Base-by-base conservation (phyloP, 768 basidiomycete species). In the Hortiboletus flavorubellus region DNA sequence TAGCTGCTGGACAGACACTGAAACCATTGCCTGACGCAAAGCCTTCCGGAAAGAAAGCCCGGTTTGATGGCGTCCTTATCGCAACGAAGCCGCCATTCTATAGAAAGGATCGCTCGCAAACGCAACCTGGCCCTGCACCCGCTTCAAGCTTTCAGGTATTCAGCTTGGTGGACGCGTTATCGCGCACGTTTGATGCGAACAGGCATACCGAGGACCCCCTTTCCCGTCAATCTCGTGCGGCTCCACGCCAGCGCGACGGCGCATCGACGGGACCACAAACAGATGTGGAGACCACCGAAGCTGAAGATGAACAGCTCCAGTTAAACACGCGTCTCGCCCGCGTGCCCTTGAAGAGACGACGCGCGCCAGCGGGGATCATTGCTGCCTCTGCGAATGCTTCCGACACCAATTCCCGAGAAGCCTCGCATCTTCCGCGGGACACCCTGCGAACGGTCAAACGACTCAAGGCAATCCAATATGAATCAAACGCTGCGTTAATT, bases 121-220 rank as follows among this genome's bases (percentile, higher is more conserved):
- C 37, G 18, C 47, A 18, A 30, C 18, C 42, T 37, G 16, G 4
- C 26, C 33, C 21, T 18, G 15, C 38, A 16, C 12, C 47, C 12
- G 14, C 35, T 35, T 41, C 66, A 11, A 50, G 4, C 18, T 5
- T 43, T 8, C 34, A 2, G 10, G 9, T 11, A 16, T 40, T 61
- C 16, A 64, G 51, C 49, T 44, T 70, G 21, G 62, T 68, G 30
- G 61, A 64, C 31, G 68, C 67, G 33, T 47, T 69, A 15, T 40
- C 60, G 37, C 62, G 40, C 15, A 66, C 68, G 26, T 69, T 70
- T 29, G 21, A 61, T n/a, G 68, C 68, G 3, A 70, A 70, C 46
- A 63, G 23, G 31, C 29, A 65, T 10, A 15, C n/a, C 6, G 58
- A 64, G 1, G 21, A 7, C 0, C 15, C 16, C 8, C 4, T 15